These are phyloP conservation scores for Gentiana straminea DNA, from an alignment of 257 asterid species.

Conservation along the genomic window DNA sequence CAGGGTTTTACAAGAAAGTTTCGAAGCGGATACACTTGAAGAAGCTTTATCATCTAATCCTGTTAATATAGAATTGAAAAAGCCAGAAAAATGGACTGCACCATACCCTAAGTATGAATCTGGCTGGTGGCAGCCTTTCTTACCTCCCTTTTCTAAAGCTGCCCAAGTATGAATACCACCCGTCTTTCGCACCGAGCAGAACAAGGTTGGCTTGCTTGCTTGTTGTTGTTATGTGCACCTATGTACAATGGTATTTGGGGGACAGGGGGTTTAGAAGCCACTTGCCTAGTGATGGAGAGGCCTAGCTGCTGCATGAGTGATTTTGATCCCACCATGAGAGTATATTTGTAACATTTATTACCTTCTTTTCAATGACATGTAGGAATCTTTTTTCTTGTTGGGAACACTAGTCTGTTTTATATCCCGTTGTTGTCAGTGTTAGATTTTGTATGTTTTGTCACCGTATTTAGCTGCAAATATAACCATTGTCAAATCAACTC, in stretches of 20 bases:
- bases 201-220: too few relatives aligned
- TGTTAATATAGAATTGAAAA: slow-evolving; percentile 47
- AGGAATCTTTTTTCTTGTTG: too few relatives aligned
- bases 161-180: slow-evolving; percentile 34
- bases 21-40: slow-evolving; percentile 57
- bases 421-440: too few relatives aligned
- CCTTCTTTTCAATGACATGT: neutral
- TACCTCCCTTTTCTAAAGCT: slow-evolving; percentile 37
- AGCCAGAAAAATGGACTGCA: slow-evolving; percentile 81
- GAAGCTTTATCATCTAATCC: slow-evolving; percentile 80
- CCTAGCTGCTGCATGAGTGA: slow-evolving; percentile 5
- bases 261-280: slow-evolving; percentile 7
- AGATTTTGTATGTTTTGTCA: too few relatives aligned
- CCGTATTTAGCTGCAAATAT: too few relatives aligned
- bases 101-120: slow-evolving; percentile 75
- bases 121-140: slow-evolving; percentile 91
- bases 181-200: too few relatives aligned
- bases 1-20: slow-evolving; percentile 72
- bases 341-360: neutral
- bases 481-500: too few relatives aligned
- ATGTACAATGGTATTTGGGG: neutral
- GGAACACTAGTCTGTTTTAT: too few relatives aligned
- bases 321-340: neutral
- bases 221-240: too few relatives aligned
- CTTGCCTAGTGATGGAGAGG: slow-evolving; percentile 13